These are phyloP conservation scores for Fusarium sp. DNA, from an alignment of 2,329 filamentous ascomycete genomes.

Conservation along the genomic window DNA sequence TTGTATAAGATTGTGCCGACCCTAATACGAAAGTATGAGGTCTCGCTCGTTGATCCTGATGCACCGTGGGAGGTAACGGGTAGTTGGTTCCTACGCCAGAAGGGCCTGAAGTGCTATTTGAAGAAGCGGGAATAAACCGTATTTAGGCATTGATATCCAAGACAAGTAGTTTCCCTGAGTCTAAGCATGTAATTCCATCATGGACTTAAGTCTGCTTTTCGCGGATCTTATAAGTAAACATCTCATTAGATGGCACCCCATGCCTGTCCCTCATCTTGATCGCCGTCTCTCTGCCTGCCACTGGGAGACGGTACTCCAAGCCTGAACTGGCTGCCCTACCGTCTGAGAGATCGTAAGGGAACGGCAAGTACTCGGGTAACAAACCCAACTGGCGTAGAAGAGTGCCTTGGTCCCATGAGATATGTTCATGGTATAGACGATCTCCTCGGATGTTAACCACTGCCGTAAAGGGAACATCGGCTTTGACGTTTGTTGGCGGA, in stretches of 20 bases:
- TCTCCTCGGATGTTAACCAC: constrained; percentile 77
- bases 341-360: constrained; percentile 67
- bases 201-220: not conserved
- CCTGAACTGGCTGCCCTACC: constrained; percentile 48
- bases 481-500: constrained; percentile 66
- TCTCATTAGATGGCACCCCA: constrained; percentile 51
- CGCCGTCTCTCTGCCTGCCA: constrained; percentile 52
- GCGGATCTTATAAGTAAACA: constrained; percentile 44
- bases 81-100: constrained; percentile 38
- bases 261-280: constrained; percentile 53
- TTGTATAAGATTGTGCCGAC: constrained; percentile 60
- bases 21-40: constrained; percentile 62
- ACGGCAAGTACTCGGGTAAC: constrained; percentile 72
- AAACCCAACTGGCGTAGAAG: constrained; percentile 72
- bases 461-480: constrained; percentile 73
- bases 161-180: not conserved
- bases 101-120: constrained; percentile 31
- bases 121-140: constrained; percentile 9
- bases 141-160: too few relatives aligned
- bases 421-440: constrained; percentile 76
- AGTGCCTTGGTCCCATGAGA: constrained; percentile 78
- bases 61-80: constrained; percentile 35
- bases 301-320: constrained; percentile 54
- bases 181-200: not conserved
- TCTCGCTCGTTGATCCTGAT: constrained; percentile 52